Percentiles rank a stretch among this genome's conserved stretches.
Evolutionary conservation across 2,329 filamentous ascomycete species (phyloP).

Genomic region (Sarocladium kiliense): DNA sequence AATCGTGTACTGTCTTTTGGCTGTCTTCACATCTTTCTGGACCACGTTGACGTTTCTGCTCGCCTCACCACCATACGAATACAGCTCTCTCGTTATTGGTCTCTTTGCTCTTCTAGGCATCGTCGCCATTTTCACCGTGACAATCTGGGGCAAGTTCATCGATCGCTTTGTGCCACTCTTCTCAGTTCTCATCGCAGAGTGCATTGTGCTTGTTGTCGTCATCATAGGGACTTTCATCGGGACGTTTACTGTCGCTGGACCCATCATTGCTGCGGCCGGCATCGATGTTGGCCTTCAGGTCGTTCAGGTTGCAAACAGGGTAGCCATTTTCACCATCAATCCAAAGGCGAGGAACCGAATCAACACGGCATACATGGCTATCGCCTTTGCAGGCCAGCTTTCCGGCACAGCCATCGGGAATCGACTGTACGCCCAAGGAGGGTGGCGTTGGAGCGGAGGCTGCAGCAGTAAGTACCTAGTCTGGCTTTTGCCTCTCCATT

Average conservation of each 20-base stretch:
- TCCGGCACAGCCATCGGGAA: conserved; percentile 61
- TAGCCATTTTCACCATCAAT: conserved; percentile 65
- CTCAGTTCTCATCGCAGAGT: conserved; percentile 58
- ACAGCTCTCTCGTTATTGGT: conserved; percentile 63
- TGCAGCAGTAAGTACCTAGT: conserved; percentile 21
- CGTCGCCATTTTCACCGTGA: conserved; percentile 60
- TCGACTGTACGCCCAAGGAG: conserved; percentile 44
- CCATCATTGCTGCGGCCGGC: conserved; percentile 65
- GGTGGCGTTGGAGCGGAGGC: conserved; percentile 43
- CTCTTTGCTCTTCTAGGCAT: conserved; percentile 77
- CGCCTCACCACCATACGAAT: conserved; percentile 63
- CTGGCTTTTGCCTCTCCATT: not conserved
- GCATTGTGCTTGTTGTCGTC: conserved; percentile 54
- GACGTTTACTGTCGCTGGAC: conserved; percentile 60
- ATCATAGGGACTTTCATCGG: conserved; percentile 66
- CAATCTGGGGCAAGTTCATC: conserved; percentile 63
- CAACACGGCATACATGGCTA: conserved; percentile 79
- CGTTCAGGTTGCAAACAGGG: conserved; percentile 67
- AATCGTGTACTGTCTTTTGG: conserved; percentile 55
- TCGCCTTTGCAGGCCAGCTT: conserved; percentile 69
- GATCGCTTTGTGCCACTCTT: conserved; percentile 66
- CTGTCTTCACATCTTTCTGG: conserved; percentile 49
- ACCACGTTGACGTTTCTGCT: conserved; percentile 75
- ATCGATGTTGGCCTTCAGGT: conserved; percentile 71
- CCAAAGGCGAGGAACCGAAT: conserved; percentile 68